phyloP scores from a whole-genome alignment of 106 monocot genomes.

The Dendrobium nobile region DNA sequence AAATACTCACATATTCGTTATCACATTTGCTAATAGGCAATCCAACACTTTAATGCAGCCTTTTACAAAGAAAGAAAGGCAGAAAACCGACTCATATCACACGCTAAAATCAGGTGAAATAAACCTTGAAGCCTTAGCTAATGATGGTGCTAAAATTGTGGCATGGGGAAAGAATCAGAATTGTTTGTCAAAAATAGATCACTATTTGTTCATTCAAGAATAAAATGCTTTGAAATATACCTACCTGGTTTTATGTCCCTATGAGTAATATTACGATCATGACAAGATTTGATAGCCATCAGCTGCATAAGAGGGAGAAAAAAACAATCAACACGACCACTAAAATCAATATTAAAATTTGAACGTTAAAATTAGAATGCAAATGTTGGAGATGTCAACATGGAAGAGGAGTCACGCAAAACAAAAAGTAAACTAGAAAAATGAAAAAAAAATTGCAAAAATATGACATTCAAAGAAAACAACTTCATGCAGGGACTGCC shows the following conservation, averaged over 20 bases:
- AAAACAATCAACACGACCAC: conserved; percentile 1
- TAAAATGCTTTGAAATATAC: background rate
- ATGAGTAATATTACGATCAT: conserved; percentile 83
- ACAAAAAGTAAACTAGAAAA: background rate
- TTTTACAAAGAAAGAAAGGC: background rate
- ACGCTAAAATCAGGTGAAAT: background rate
- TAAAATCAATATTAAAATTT: background rate
- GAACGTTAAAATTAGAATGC: background rate
- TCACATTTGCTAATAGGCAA: background rate
- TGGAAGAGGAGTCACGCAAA: background rate
- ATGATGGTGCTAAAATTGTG: background rate
- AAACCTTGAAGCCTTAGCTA: background rate
- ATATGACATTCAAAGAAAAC: background rate
- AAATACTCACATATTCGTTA: background rate
- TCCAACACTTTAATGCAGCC: background rate
- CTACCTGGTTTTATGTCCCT: conserved; percentile 93
- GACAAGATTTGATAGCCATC: conserved; percentile 72
- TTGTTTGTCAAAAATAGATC: background rate
- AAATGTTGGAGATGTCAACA: background rate
- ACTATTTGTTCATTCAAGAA: background rate
- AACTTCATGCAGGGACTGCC: background rate
- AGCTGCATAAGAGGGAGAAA: conserved; percentile 34
- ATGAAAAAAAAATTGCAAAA: background rate
- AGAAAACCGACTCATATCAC: background rate
- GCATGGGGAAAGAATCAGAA: background rate